These are phyloP conservation scores for Aspergillus tubingensis DNA, from an alignment of 2,329 filamentous ascomycete genomes.

Conservation along the genomic window DNA sequence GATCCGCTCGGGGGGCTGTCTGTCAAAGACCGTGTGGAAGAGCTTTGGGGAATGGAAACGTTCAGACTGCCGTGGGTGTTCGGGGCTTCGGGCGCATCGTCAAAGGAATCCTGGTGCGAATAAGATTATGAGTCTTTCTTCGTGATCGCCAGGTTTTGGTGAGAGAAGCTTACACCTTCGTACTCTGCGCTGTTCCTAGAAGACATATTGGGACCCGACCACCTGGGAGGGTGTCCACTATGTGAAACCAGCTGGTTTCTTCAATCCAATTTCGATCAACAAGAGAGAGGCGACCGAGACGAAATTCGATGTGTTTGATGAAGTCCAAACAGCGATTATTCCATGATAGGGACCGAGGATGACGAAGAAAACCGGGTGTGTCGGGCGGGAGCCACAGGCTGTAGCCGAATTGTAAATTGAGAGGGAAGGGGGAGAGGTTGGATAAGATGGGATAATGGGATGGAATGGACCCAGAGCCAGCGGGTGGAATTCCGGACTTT, in stretches of 20 bases:
- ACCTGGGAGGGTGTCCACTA: slow-evolving; percentile 14
- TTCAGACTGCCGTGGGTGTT: slow-evolving; percentile 30
- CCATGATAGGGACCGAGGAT: slow-evolving; percentile 21
- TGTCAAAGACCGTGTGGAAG: slow-evolving; percentile 65
- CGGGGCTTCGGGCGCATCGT: slow-evolving; percentile 67
- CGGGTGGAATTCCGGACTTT: slow-evolving; percentile 16
- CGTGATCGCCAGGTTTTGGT: slow-evolving; percentile 2
- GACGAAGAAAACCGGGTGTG: slow-evolving; percentile 6
- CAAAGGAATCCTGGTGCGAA: slow-evolving; percentile 69
- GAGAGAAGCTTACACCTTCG: slow-evolving; percentile 41
- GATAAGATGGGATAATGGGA: slow-evolving; percentile 3
- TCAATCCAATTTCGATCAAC: slow-evolving; percentile 6
- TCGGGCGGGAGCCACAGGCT: slow-evolving; percentile 12
- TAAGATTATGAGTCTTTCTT: slow-evolving; percentile 13
- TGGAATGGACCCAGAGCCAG: slow-evolving; percentile 12
- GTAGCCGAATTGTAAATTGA: slow-evolving; percentile 1
- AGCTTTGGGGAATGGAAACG: slow-evolving; percentile 37
- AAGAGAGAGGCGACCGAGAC: slow-evolving; percentile 6
- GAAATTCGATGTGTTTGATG: not conserved
- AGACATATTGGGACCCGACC: slow-evolving; percentile 28
- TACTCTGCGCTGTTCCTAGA: slow-evolving; percentile 46
- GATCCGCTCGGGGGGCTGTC: slow-evolving; percentile 46
- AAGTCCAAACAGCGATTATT: slow-evolving; percentile 13
- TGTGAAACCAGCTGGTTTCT: slow-evolving; percentile 8
- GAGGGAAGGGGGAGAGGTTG: slow-evolving; percentile 9